Conservation (phyloP, 1,139 yeast genomes). For the Geotrichum klebahnii region DNA sequence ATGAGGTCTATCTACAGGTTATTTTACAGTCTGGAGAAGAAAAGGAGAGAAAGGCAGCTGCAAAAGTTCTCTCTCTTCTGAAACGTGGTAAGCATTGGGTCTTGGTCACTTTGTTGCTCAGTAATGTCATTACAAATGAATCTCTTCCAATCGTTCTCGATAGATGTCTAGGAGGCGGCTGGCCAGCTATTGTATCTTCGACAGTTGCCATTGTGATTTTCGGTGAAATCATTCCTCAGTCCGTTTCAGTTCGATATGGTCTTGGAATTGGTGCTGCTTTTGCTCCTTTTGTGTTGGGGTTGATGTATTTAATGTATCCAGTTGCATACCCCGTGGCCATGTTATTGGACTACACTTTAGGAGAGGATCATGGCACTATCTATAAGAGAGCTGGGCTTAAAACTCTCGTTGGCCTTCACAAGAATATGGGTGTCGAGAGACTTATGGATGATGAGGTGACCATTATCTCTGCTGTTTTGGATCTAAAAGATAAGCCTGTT, state of each 20-base stretch:
- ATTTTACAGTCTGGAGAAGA: conserved; percentile 47
- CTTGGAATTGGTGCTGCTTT: conserved; percentile 85
- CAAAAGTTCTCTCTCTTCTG: conserved; percentile 65
- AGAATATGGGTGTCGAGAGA: conserved; percentile 81
- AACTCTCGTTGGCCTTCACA: conserved; percentile 86
- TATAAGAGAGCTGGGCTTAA: conserved; percentile 91
- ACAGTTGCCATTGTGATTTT: conserved; percentile 90
- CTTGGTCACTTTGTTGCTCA: conserved; percentile 75
- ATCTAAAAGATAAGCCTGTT: conserved; percentile 86
- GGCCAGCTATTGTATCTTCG: conserved; percentile 92
- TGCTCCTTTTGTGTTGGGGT: conserved; percentile 75
- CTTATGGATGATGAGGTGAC: conserved; percentile 94
- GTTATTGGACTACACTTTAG: conserved; percentile 73
- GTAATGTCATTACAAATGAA: conserved; percentile 89
- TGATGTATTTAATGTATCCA: conserved; percentile 91
- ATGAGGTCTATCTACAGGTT: conserved; percentile 69
- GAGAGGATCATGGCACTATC: conserved; percentile 94
- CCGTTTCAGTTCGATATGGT: conserved; percentile 88
- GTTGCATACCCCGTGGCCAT: conserved; percentile 87
- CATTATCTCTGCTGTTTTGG: conserved; percentile 88
- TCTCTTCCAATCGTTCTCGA: conserved; percentile 92
- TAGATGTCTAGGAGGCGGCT: conserved; percentile 90
- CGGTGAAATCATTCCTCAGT: conserved; percentile 96
- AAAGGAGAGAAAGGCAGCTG: conserved; percentile 65
- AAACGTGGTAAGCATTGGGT: conserved; percentile 95